Percentiles rank a stretch among this genome's conserved stretches.
phyloP scores from a whole-genome alignment of 805 yeast genomes.

The Lachancea thermotolerans region DNA sequence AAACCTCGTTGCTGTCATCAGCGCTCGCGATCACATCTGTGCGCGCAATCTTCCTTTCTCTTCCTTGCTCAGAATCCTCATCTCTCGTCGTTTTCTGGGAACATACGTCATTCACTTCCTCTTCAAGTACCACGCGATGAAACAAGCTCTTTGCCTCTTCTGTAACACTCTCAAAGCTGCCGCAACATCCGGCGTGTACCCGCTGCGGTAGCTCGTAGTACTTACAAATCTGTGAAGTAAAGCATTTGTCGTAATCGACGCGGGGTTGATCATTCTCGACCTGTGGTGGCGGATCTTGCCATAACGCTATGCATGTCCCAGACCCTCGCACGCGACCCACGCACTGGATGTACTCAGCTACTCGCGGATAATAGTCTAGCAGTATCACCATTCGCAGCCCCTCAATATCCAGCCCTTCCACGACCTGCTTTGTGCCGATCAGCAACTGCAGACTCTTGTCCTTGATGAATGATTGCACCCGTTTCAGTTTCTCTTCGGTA shows the following conservation, averaged over 20 bases:
- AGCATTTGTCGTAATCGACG: too few relatives aligned
- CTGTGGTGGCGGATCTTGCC: not conserved
- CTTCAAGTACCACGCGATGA: too few relatives aligned
- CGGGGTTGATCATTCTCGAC: too few relatives aligned
- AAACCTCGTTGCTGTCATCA: too few relatives aligned
- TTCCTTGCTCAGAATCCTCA: too few relatives aligned
- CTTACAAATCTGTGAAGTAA: not conserved
- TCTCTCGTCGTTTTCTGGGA: too few relatives aligned
- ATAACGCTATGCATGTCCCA: not conserved
- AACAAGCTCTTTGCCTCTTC: not conserved
- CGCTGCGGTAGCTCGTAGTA: not conserved
- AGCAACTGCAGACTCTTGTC: not conserved
- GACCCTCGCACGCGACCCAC: not conserved
- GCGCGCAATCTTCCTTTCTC: too few relatives aligned
- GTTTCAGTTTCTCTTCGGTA: not conserved
- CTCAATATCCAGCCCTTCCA: not conserved
- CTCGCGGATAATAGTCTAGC: not conserved
- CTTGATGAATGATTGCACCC: not conserved
- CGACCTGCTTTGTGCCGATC: not conserved
- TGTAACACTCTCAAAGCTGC: not conserved
- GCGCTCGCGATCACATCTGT: too few relatives aligned
- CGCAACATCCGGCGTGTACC: not conserved
- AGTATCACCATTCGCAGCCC: not conserved
- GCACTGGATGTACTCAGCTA: not conserved
- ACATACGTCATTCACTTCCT: too few relatives aligned